Base-by-base conservation (phyloP, 208 protist genomes). In the Leishmania braziliensis region DNA sequence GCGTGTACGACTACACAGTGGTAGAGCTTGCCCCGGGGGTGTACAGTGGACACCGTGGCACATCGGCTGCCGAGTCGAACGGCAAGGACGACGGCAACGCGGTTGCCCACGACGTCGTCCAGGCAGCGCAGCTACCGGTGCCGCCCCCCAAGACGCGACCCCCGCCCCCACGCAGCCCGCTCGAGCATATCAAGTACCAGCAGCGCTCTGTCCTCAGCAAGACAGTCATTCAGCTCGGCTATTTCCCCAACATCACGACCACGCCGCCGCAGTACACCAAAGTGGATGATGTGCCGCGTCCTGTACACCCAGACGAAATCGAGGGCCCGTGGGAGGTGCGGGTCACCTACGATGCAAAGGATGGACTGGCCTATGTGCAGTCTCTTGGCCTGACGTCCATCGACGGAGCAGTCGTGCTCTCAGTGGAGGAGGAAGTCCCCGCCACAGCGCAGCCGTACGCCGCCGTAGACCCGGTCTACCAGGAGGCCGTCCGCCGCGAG, bases 231-330 rank as follows among this genome's bases (percentile, higher is more conserved):
- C 95, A 98, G 80, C 86, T 96, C 36, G 89, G 89, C 20, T 92
- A 98, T 79, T 98, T 96, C 77, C 95, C 95, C 4, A 97, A 96
- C 77, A 89, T 95, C 23, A 95, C 93, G 6, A 39, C 80, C 36
- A 69, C 89, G 12, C 89, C 95, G 72, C 78, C 82, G 56, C 85
- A 81, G 26, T 92, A 88, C 75, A 73, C 68, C 23, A 77, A 33
- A 1, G 84, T 75, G 26, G 86, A 88, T n/a, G 90, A 90, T 26
- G 78, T 96, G 29, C 90, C 92, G 23, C 92, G 95, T 6, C 95
- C 95, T 16, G 88, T 76, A 53, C 95, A 98, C 87, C 93, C 95
- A 3, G 95, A 98, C 73, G 95, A 98, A 74, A 97, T 98, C 68
- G 92, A 94, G 56, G 95, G 95, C 0, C 95, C 93, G 26, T 98